Evolutionary conservation across 2,329 filamentous ascomycete genomes (phyloP), one percentile per base, ranked within the genome.

Genomic region (Claviceps sorghi): DNA sequence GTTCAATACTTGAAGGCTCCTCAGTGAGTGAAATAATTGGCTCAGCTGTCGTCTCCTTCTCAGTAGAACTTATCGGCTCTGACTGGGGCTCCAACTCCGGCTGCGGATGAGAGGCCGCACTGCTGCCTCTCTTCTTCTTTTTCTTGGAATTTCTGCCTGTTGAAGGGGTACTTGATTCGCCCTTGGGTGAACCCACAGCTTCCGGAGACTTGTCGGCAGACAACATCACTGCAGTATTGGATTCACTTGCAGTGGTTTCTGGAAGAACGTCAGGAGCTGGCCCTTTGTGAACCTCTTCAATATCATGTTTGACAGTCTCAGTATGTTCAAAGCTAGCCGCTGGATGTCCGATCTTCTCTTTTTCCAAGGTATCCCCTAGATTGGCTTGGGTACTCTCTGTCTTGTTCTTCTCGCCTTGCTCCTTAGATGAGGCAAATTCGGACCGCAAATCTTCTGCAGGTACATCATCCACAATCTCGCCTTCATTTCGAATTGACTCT

Each of bases 381-480:
- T 40, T 44, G n/a, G 32, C 26, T 26, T 52, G 52, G 41, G 60
- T 67, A 46, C 17, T 19, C 21, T 62, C 58, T 55, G 68, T 65
- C 56, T 66, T 66, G 50, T 62, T 66, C 52, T 65, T 67, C 56
- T 65, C 66, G 38, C 44, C 55, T 54, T 67, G 65, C 56, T 67
- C 67, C 32, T 58, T 42, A 17, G 56, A 38, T 53, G 57, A 56
- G 13, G 30, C 34, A 22, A 52, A 44, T 36, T 60, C 59, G 13
- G 46, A 40, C 7, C 30, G 10, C 46, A 54, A 45, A 9, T 50
- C 50, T 32, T 57, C 53, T 4, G 32, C 26, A 45, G 9, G 30
- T 26, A 26, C 49, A 7, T 29, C 55, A 21, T 49, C 34, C 10
- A 38, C n/a, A 22, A 44, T 19, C 26, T 52, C 34, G 40, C 59